phyloP scores from a whole-genome alignment of 257 asterid genomes.

The Solanum gracilifrons region DNA sequence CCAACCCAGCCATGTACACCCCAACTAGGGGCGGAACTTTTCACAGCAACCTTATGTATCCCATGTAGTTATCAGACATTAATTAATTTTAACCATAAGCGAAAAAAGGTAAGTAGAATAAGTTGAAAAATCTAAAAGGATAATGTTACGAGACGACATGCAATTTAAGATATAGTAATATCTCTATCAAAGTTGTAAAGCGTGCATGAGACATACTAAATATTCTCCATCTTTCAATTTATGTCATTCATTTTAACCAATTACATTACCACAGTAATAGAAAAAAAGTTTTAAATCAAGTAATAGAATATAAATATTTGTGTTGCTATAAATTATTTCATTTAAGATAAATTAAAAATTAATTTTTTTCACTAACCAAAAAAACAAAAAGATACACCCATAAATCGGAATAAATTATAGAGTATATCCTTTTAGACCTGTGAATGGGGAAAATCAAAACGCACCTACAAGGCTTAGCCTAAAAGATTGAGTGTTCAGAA shows the following conservation, averaged over 20 bases:
- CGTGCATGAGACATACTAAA: not conserved
- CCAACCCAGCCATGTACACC: fast-evolving
- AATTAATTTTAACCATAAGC: not conserved
- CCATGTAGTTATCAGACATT: not conserved
- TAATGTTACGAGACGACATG: not conserved
- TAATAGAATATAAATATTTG: not conserved
- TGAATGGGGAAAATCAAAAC: not conserved
- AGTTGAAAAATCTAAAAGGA: not conserved
- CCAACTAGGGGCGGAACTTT: not conserved
- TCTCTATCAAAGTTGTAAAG: not conserved
- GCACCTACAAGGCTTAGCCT: not conserved
- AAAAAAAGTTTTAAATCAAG: not conserved
- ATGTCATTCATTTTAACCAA: not conserved
- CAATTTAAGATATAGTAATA: not conserved
- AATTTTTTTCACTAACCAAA: not conserved
- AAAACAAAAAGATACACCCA: not conserved
- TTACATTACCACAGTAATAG: not conserved
- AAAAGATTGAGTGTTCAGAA: not conserved
- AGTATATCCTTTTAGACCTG: not conserved
- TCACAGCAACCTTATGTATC: not conserved
- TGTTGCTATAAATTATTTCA: not conserved
- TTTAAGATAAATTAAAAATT: not conserved
- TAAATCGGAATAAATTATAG: not conserved
- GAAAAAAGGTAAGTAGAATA: not conserved
- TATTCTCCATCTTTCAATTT: not conserved